Conservation (phyloP, 306 rosid genomes). For the Casuarina glauca region DNA sequence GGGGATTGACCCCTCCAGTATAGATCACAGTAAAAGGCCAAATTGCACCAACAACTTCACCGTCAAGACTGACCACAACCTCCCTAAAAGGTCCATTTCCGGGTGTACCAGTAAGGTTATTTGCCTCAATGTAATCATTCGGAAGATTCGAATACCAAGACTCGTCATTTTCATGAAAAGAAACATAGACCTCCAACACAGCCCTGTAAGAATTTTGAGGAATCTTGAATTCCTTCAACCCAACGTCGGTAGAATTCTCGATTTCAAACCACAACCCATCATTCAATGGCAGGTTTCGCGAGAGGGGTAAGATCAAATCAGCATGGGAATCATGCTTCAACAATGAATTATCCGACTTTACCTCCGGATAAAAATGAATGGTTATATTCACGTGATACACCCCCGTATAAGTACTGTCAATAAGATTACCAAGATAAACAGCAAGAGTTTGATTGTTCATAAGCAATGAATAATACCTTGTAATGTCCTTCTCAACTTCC, state of each 20-base stretch:
- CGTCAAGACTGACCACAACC: constrained; percentile 72
- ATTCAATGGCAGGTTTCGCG: constrained; percentile 55
- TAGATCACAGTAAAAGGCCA: constrained; percentile 94
- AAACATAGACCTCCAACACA: constrained; percentile 85
- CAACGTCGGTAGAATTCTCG: constrained; percentile 46
- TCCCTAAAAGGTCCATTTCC: constrained; percentile 94
- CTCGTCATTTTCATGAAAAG: constrained; percentile 92
- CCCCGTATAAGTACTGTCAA: constrained; percentile 71
- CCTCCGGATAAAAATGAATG: constrained; percentile 60
- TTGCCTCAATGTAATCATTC: constrained; percentile 62
- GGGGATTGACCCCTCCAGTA: constrained; percentile 88
- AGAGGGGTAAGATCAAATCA: constrained; percentile 83
- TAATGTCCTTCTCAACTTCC: constrained; percentile 80
- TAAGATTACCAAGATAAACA: constrained; percentile 67
- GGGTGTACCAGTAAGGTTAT: constrained; percentile 48
- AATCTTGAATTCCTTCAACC: constrained; percentile 51
- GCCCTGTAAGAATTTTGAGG: constrained; percentile 83
- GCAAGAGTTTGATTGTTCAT: constrained; percentile 62
- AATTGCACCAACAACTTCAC: constrained; percentile 55
- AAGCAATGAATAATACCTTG: constrained; percentile 72
- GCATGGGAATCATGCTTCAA: constrained; percentile 48
- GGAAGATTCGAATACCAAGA: constrained; percentile 74
- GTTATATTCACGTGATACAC: constrained; percentile 72
- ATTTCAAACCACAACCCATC: constrained; percentile 85
- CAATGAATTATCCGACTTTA: constrained; percentile 23